Evolutionary conservation across 2,329 filamentous ascomycete species (phyloP), one percentile per base, ranked within the genome.

Genomic region (Aspergillus pseudoterreus): DNA sequence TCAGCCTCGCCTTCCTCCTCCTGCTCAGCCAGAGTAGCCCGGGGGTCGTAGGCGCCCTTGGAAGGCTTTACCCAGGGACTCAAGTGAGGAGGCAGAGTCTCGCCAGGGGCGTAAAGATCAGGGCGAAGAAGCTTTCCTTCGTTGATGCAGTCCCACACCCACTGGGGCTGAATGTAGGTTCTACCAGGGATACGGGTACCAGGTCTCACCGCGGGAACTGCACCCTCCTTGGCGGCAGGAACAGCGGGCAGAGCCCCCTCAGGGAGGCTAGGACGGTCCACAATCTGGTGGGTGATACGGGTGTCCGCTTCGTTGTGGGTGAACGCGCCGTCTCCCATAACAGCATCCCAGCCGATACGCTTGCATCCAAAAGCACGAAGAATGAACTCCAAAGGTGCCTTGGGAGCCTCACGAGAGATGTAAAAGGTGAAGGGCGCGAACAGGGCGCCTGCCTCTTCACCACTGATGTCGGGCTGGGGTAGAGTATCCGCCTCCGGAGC

Each of bases 121-220:
- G 92, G 84, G 58, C 88, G 82, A 69, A 96, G 85, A 50, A 99
- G 77, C 71, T 92, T 90, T 56, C 90, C 90, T 43, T 94, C 89
- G 69, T 99, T 99, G 69, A 96, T 77, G 64, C 89, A 92, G 67
- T 99, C 94, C 94, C 94, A 99, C 4, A 99, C 85, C 92, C 95
- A 99, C 70, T 99, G 94, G 17, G 94, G 94, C 75, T 99, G 94
- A 50, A 99, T 76, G 63, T 99, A 99, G 57, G 85, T 90, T 59
- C 94, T 82, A 33, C 92, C 92, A n/a, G 92, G 91, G 55, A 97
- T 87, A 55, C 91, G 84, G 57, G 84, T 84, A 64, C 89, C 87
- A 27, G 78, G 75, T 64, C 74, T 76, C 54, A 79, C 71, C 61
- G 75, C 42, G 44, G 63, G 75, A 15, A 70, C 76, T 44, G 63